Evolutionary conservation across 1,284 basidiomycete species (phyloP).

Genomic region (Trichosporon ovoides): DNA sequence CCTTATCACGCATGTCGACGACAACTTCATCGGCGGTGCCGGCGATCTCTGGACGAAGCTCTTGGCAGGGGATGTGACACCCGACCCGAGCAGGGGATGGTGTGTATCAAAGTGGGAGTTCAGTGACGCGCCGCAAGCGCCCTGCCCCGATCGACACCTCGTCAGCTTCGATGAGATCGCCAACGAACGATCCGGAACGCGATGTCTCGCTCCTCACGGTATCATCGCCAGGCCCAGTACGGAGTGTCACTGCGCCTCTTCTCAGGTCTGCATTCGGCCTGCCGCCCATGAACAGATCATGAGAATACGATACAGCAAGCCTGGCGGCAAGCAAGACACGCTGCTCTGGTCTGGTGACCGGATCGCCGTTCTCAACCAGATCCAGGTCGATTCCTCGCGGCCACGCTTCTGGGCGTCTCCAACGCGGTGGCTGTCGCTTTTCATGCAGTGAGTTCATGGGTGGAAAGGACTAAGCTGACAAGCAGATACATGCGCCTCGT

Average conservation of each 20-base stretch:
- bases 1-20: slow-evolving; percentile 40
- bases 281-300: slow-evolving; percentile 24
- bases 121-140: slow-evolving; percentile 5
- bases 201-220: slow-evolving; percentile 32
- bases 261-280: slow-evolving; percentile 33
- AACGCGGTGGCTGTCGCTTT: slow-evolving; percentile 30
- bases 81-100: slow-evolving; percentile 7
- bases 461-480: too few relatives aligned
- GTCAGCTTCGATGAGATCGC: slow-evolving; percentile 10
- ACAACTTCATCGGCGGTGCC: slow-evolving; percentile 25
- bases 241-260: slow-evolving; percentile 17
- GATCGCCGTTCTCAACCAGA: slow-evolving; percentile 22
- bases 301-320: slow-evolving; percentile 23
- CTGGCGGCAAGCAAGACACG: slow-evolving; percentile 10
- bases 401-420: slow-evolving; percentile 24
- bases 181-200: slow-evolving; percentile 9
- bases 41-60: slow-evolving; percentile 32
- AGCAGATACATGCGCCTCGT: slow-evolving; percentile 38
- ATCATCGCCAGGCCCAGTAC: slow-evolving; percentile 20
- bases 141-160: slow-evolving; percentile 9
- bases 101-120: slow-evolving; percentile 15
- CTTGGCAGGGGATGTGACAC: slow-evolving; percentile 16
- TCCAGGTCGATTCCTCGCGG: slow-evolving; percentile 24
- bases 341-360: slow-evolving; percentile 38
- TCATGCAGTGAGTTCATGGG: slow-evolving; percentile 35